A percentile compares a stretch with the other conserved stretches of the same genome.
These are phyloP conservation scores for Corinectria fuckeliana DNA, from an alignment of 2,329 filamentous ascomycete species.

Conservation along the genomic window DNA sequence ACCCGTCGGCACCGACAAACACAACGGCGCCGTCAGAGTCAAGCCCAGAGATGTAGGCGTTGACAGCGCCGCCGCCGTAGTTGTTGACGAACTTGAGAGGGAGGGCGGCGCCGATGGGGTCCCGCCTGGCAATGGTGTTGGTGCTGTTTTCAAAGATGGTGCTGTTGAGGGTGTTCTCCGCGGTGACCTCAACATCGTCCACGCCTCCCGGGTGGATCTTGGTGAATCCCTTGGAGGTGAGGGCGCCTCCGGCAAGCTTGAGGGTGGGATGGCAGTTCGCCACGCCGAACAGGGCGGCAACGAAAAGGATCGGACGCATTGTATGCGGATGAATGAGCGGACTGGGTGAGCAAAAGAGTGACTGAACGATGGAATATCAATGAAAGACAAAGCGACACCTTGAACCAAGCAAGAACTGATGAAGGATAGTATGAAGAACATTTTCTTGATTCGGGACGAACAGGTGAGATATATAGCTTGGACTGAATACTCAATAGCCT, in stretches of 20 bases:
- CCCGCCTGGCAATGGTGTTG: background rate
- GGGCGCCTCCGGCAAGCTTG: conserved; percentile 8
- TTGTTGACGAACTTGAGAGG: conserved; percentile 52
- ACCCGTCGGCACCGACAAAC: conserved; percentile 50
- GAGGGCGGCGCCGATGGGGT: conserved; percentile 25
- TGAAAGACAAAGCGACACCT: background rate
- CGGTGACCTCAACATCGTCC: conserved; percentile 45
- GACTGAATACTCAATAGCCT: background rate
- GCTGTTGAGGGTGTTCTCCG: conserved; percentile 49
- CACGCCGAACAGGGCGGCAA: conserved; percentile 29
- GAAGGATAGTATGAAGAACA: background rate
- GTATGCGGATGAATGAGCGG: conserved; percentile 14
- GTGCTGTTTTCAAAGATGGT: conserved; percentile 36
- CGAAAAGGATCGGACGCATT: conserved; percentile 34
- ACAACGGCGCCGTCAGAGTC: conserved; percentile 49
- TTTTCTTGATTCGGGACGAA: background rate
- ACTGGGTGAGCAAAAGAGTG: conserved; percentile 14
- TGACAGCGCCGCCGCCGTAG: conserved; percentile 45
- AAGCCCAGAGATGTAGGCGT: conserved; percentile 54
- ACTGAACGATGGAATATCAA: background rate
- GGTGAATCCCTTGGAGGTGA: conserved; percentile 38
- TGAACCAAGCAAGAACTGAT: background rate
- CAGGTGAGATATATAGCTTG: conserved; percentile 22
- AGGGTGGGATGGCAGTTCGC: conserved; percentile 27
- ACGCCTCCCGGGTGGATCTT: conserved; percentile 40